phyloP scores from a whole-genome alignment of 345 rosid genomes.

The Populus tremula region DNA sequence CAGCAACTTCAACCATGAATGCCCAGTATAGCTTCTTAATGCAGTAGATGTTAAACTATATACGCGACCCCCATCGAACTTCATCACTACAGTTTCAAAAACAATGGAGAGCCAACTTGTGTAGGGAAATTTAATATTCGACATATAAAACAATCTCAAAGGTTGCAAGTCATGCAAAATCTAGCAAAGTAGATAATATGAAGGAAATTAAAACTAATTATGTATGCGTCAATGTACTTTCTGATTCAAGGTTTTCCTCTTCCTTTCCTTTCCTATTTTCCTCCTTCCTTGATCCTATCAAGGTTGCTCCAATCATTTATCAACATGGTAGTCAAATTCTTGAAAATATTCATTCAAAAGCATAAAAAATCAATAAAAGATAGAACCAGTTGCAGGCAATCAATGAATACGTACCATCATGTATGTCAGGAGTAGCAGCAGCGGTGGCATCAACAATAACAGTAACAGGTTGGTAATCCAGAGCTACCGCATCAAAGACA shows the following conservation, averaged over 20 bases:
- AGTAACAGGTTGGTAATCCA: slow-evolving; percentile 54
- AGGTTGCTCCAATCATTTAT: neutral
- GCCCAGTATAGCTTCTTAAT: neutral
- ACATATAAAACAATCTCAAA: too few species aligned
- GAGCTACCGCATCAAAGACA: slow-evolving; percentile 78
- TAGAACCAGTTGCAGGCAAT: neutral
- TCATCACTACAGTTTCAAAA: neutral
- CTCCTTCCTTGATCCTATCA: neutral
- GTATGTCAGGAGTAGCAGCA: slow-evolving; percentile 78
- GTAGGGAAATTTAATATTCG: too few species aligned
- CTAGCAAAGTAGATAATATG: too few species aligned
- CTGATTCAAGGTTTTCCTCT: neutral
- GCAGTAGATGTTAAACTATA: neutral
- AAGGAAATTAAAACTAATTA: too few species aligned
- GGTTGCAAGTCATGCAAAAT: too few species aligned
- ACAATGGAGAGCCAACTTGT: neutral
- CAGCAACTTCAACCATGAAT: neutral
- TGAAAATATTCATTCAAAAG: neutral
- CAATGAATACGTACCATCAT: slow-evolving; percentile 42
- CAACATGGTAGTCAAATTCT: neutral
- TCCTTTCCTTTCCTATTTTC: neutral
- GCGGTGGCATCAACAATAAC: slow-evolving; percentile 83
- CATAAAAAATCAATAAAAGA: neutral
- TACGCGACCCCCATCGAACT: neutral
- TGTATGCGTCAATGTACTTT: neutral